Base-by-base conservation (phyloP, 352 stramenopile species). In the Pythium plurisporium region DNA sequence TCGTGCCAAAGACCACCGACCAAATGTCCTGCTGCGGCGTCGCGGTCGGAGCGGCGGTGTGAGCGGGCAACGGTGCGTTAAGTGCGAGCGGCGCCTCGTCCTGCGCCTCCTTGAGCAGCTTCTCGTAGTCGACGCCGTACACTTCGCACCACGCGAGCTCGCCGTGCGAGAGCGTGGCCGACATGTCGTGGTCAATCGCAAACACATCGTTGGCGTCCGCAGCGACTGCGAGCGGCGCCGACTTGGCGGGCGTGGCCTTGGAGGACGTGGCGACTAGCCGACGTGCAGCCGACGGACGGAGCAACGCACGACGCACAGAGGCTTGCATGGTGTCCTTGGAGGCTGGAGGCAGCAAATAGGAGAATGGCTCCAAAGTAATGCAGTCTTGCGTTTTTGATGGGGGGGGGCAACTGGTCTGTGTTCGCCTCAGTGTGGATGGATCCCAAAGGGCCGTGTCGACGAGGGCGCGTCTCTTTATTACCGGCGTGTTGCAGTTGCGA, bases 141-240 rank as follows among this genome's bases (percentile, higher is more conserved):
- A 90, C 72, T 55, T 90, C 77, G 62, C 75, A 87, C 79, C 79
- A 90, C 14, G 75, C 79, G 17, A 84, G 75, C 43, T 90, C 79
- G 25, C 67, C 75, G 56, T 69, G 55, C 38, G 74, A 84, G 2
- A 83, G 56, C 10, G 34, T 30, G 4, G n/a, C 45, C n/a, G 30
- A 7, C 17, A 49, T 10, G 3, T 48, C 42, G 30, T 34, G 7
- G 22, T 27, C 36, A 31, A n/a, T n/a, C n/a, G n/a, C n/a, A n/a
- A n/a, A n/a, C n/a, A n/a, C n/a, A 14, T 40, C 14, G 25, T 61
- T 7, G 10, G 52, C 23, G 19, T 38, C 44, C 4, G 55, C 40
- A 4, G 54, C 55, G 19, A 57, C 59, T 3, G 62, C 64, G 22
- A 68, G 45, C 19, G 25, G 59, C 14, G 49, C 43, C 2, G 46